Percentiles rank a stretch among this genome's conserved stretches.
Conservation (phyloP, 768 basidiomycete species). For the Agaricus subrufescens region DNA sequence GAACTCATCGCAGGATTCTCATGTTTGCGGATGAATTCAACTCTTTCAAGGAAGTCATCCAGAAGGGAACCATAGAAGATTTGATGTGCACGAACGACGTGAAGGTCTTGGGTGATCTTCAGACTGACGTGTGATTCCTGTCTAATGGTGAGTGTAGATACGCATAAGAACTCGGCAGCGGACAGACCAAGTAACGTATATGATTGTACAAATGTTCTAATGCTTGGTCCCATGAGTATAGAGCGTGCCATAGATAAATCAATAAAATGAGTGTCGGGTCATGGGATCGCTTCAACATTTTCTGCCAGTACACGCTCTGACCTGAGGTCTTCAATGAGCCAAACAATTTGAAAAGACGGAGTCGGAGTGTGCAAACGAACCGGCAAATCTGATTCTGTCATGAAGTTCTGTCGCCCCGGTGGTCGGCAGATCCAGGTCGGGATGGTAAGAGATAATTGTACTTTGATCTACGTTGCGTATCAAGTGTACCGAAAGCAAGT, state of each 20-base stretch:
- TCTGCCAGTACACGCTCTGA: conserved; percentile 41
- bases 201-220: conserved; percentile 47
- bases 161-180: not conserved
- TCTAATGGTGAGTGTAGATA: not conserved
- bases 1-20: conserved; percentile 45
- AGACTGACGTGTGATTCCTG: conserved; percentile 49
- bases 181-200: conserved; percentile 41
- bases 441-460: conserved; percentile 49
- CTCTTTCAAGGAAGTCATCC: conserved; percentile 48
- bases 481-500: conserved; percentile 45
- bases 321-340: conserved; percentile 14
- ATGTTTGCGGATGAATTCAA: conserved; percentile 44
- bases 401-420: conserved; percentile 40
- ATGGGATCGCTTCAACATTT: conserved; percentile 29
- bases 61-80: conserved; percentile 55
- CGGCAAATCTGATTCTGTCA: conserved; percentile 44
- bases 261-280: conserved; percentile 54
- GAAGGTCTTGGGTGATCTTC: conserved; percentile 48
- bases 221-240: conserved; percentile 59
- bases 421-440: conserved; percentile 29
- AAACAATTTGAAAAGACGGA: not conserved
- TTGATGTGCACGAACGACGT: conserved; percentile 55
- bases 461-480: conserved; percentile 38
- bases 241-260: conserved; percentile 48
- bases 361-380: conserved; percentile 13